Conservation (phyloP, 495 filamentous ascomycete species). For the Talaromyces wortmannii region DNA sequence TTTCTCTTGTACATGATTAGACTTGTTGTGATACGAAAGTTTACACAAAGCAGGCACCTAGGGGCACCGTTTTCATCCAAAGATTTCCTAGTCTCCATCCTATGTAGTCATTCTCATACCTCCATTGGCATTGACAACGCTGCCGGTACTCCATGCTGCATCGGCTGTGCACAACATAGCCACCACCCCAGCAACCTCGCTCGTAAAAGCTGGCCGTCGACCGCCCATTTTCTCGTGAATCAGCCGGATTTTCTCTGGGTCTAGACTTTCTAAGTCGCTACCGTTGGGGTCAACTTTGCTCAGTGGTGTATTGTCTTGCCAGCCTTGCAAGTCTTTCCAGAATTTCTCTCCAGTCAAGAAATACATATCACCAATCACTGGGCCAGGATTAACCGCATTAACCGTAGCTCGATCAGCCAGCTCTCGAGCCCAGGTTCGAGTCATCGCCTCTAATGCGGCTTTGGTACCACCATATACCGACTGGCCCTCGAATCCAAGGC, state of each 20-base stretch:
- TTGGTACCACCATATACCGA: slow-evolving; percentile 85
- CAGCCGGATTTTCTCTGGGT: slow-evolving; percentile 51
- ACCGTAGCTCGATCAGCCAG: slow-evolving; percentile 72
- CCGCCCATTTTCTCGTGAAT: slow-evolving; percentile 60
- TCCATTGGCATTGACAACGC: slow-evolving; percentile 82
- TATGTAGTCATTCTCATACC: slow-evolving; percentile 61
- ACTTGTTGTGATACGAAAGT: background rate
- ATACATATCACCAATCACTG: slow-evolving; percentile 77
- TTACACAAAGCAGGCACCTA: background rate
- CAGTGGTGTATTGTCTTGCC: slow-evolving; percentile 64
- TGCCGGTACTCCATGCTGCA: slow-evolving; percentile 73
- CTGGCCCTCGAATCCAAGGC: slow-evolving; percentile 62
- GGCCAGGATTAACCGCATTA: slow-evolving; percentile 85
- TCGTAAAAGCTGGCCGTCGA: slow-evolving; percentile 55
- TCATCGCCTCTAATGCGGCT: slow-evolving; percentile 88
- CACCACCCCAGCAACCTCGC: slow-evolving; percentile 79
- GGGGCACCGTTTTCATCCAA: background rate
- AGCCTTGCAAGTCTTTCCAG: slow-evolving; percentile 48
- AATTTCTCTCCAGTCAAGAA: slow-evolving; percentile 46
- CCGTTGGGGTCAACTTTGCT: slow-evolving; percentile 32
- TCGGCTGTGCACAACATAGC: slow-evolving; percentile 76
- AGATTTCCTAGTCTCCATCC: background rate
- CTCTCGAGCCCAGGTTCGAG: slow-evolving; percentile 80
- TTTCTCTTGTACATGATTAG: background rate
- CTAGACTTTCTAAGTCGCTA: slow-evolving; percentile 44